Evolutionary conservation across 805 yeast species (phyloP), one percentile per base, ranked within the genome.

Genomic region (Grigorovia humatica): DNA sequence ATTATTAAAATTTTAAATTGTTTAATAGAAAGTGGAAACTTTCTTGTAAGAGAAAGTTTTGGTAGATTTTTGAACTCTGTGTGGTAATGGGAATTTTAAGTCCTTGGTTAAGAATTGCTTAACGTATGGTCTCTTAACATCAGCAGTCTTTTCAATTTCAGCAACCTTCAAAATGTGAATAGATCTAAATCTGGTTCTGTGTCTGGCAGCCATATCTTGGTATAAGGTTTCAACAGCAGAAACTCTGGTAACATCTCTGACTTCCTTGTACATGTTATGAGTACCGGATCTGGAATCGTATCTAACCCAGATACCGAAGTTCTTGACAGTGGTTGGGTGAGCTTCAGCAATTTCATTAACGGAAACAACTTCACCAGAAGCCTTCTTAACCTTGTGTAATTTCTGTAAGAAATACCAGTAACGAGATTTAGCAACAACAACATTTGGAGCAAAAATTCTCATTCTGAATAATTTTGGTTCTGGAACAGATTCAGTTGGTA

Each of bases 201-300:
- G 99, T 82, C 99, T 90, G 68, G 99, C 97, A 78, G 99, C 99
- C 86, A 93, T 86, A 79, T 93, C 99, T 77, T 86, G 90, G 93
- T 93, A 93, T 85, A 93, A 85, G 73, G 93, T 80, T 78, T 87
- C 96, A 73, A 93, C 97, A 67, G 98, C 99, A 76, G 88, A 96
- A 61, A 89, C 95, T 82, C 99, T 93, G 82, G 96, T 79, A 69
- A 91, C 95, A 70, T 91, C 99, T 80, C 99, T 89, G 93, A 88
- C 88, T 82, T 93, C 99, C 84, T 93, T 93, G 96, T 93, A 93
- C 97, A 93, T 93, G 95, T 93, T 93, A 95, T 93, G 99, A 72
- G 96, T 90, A 81, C 99, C 99, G 66, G 99, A 93, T 86, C 99
- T 95, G 64, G 99, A 93, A 75, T 93, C 99, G 87, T 93, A 93